These are phyloP conservation scores for Phanerochaete sordida DNA, from an alignment of 768 basidiomycete genomes.

Conservation along the genomic window DNA sequence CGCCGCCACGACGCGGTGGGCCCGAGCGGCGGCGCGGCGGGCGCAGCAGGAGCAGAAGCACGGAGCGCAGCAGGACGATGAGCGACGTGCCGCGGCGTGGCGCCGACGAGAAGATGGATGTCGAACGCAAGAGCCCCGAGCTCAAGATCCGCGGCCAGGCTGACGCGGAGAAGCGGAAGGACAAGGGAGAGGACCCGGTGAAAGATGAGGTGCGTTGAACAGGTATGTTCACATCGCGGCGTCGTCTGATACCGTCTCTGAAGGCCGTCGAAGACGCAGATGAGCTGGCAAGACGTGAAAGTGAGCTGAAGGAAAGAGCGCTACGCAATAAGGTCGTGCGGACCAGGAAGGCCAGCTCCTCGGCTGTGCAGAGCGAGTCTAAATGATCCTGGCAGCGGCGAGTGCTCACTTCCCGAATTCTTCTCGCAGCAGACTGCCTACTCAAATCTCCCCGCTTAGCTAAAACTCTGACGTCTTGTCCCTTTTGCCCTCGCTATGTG, in stretches of 20 bases:
- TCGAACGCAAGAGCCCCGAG: conserved; percentile 37
- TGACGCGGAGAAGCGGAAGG: conserved; percentile 48
- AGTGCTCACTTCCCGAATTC: background rate
- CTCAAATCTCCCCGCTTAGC: background rate
- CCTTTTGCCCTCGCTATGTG: background rate
- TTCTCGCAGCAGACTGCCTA: background rate
- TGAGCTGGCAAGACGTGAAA: conserved; percentile 69
- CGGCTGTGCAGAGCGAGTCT: background rate
- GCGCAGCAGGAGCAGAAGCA: conserved; percentile 31
- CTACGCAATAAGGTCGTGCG: conserved; percentile 79
- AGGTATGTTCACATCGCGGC: background rate
- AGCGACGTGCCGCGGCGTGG: conserved; percentile 9
- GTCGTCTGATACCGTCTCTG: background rate
- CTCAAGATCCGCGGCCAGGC: conserved; percentile 77
- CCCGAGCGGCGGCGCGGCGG: conserved; percentile 17
- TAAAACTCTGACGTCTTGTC: background rate
- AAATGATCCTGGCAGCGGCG: background rate
- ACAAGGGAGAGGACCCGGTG: conserved; percentile 48
- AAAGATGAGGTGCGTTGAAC: conserved; percentile 14
- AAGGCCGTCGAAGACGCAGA: conserved; percentile 16
- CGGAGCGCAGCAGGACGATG: conserved; percentile 25
- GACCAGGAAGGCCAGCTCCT: conserved; percentile 51
- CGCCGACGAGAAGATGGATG: conserved; percentile 19
- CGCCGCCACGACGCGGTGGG: conserved; percentile 38
- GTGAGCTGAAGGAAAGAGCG: conserved; percentile 77